Conservation (phyloP, 345 rosid genomes). For the Populus pruinosa region DNA sequence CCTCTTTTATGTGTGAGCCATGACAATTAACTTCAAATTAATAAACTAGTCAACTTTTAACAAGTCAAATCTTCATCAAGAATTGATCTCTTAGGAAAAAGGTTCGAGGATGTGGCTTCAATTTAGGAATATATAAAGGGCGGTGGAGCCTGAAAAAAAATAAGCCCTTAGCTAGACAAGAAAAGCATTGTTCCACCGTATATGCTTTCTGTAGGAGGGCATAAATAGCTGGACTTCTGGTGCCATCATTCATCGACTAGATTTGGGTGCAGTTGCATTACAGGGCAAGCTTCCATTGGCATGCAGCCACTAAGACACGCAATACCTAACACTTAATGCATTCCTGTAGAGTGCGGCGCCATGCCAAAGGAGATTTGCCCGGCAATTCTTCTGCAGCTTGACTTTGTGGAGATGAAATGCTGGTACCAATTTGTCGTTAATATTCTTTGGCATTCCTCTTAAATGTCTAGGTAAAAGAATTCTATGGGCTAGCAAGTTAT, state of each 20-base stretch:
- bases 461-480: neutral
- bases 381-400: constrained; percentile 40
- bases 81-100: neutral
- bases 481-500: neutral
- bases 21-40: no score
- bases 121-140: constrained; percentile 12
- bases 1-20: neutral
- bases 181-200: constrained; percentile 35
- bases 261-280: constrained; percentile 34
- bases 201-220: constrained; percentile 26
- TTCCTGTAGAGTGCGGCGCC: constrained; percentile 11
- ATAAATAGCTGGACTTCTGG: constrained; percentile 19
- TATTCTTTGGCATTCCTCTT: neutral
- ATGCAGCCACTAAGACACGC: constrained; percentile 22
- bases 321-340: neutral
- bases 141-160: neutral
- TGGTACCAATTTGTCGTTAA: neutral
- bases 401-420: neutral
- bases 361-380: constrained; percentile 59
- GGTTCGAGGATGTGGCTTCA: neutral
- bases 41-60: neutral
- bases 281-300: constrained; percentile 47
- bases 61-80: neutral
- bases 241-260: neutral
- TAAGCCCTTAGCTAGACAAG: neutral